Evolutionary conservation across 352 stramenopile species (phyloP).

Genomic region (Pythium apleroticum): DNA sequence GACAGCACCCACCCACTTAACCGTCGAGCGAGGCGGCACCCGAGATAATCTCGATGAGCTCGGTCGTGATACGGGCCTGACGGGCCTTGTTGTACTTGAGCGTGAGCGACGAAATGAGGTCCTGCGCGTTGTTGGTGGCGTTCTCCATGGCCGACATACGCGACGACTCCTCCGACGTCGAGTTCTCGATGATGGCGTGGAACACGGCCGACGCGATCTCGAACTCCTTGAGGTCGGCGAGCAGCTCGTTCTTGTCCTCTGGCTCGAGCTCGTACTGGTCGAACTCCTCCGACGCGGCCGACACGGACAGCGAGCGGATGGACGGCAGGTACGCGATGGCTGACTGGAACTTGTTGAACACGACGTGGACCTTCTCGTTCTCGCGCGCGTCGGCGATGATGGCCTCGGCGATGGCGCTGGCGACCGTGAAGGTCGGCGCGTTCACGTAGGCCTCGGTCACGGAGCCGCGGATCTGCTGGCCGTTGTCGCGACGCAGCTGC

Average conservation of each 20-base stretch:
- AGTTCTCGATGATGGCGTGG: conserved; percentile 97
- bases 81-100: conserved; percentile 91
- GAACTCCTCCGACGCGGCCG: conserved; percentile 64
- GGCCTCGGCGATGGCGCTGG: conserved; percentile 90
- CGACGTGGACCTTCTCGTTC: conserved; percentile 93
- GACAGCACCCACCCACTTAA: conserved; percentile 30
- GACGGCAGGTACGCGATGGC: conserved; percentile 95
- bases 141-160: conserved; percentile 93
- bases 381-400: conserved; percentile 70
- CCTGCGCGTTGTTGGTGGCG: conserved; percentile 84
- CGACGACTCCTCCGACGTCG: conserved; percentile 96
- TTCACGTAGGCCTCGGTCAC: conserved; percentile 81
- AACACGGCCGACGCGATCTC: conserved; percentile 89
- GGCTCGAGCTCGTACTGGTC: conserved; percentile 97
- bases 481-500: conserved; percentile 89
- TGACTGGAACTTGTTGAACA: conserved; percentile 98
- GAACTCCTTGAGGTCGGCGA: conserved; percentile 97
- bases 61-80: conserved; percentile 95
- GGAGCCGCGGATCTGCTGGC: conserved; percentile 61
- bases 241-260: conserved; percentile 96
- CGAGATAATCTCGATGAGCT: conserved; percentile 99
- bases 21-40: conserved; percentile 95
- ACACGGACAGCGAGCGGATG: conserved; percentile 76
- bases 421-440: conserved; percentile 92
- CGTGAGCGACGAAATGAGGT: conserved; percentile 96